Base-by-base conservation (phyloP, 768 basidiomycete genomes). In the Russula sp. region DNA sequence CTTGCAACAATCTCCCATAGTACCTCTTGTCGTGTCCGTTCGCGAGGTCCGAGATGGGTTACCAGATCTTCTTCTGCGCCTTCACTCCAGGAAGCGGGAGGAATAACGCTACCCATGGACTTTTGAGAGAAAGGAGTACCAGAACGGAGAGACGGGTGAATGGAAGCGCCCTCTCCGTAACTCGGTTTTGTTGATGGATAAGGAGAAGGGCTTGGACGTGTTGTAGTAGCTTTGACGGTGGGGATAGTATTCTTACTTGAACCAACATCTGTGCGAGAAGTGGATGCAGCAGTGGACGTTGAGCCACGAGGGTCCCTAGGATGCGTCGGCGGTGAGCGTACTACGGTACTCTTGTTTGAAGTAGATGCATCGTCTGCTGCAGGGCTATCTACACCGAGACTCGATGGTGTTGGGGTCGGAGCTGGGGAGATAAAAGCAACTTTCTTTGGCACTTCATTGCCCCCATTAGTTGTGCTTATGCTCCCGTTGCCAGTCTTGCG, bases 1-100 rank as follows among this genome's bases (percentile, higher is more conserved):
- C 91, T 93, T 35, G 90, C 88, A 52, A 98, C 93, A 66, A 98
- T 98, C 77, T 98, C 95, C 78, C 93, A 97, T 32, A 98, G 74
- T 7, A 98, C 95, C 75, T 98, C 95, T 73, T 98, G 95, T 56
- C 95, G 83, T 42, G 95, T 97, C 60, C 95, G 84, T 72, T 98
- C 95, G 63, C 92, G 84, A 48, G 92, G 86, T n/a, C 93, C 92
- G 39, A 98, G 78, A 70, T 98, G 93, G 48, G 87, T 86, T 20
- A 98, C 90, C 46, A 98, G 83, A 73, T 98, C 95, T 59, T 91
- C 93, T 72, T 95, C 93, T 10, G 94, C 92, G 65, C 87, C 88
- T 72, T 96, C 91, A 70, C 92, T 95, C 95, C 95, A 98, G 20
- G 88, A 90, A 64, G 83, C 75, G 1, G 86, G 88, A 35, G 88